phyloP scores from a whole-genome alignment of 306 rosid species.

The Urtica urens region DNA sequence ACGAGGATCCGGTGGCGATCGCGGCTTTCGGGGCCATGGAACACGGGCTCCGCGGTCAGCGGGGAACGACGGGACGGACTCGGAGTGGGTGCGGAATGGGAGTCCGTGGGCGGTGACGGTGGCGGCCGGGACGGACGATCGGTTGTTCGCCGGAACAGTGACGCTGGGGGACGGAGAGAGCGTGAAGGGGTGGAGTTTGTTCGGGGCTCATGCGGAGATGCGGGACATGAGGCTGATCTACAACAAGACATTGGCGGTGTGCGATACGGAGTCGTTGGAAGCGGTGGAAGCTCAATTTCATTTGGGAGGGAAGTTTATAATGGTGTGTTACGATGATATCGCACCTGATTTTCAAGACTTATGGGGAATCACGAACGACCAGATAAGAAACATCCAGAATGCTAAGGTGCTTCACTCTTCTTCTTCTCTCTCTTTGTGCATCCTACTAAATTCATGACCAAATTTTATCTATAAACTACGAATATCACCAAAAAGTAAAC shows the following conservation, averaged over 20 bases:
- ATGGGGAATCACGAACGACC: too few species aligned
- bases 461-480: too few species aligned
- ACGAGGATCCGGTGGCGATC: conserved; percentile 37
- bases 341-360: too few species aligned
- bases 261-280: conserved; percentile 13
- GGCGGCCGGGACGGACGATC: conserved; percentile 40
- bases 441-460: too few species aligned
- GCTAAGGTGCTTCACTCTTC: too few species aligned
- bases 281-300: too few species aligned
- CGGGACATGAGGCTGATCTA: neutral
- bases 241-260: neutral
- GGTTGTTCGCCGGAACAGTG: conserved; percentile 33
- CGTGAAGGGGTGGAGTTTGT: conserved; percentile 29
- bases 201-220: conserved; percentile 8
- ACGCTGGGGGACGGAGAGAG: conserved; percentile 38
- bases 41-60: conserved; percentile 63
- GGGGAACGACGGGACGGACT: conserved; percentile 48
- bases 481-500: too few species aligned
- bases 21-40: conserved; percentile 56
- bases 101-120: conserved; percentile 67
- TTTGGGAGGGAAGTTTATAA: too few species aligned
- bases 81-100: conserved; percentile 36
- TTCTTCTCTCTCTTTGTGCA: too few species aligned
- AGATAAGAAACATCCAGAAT: too few species aligned
- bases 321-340: too few species aligned